Base-by-base conservation (phyloP, 331 rosid genomes). In the Telfairia occidentalis region DNA sequence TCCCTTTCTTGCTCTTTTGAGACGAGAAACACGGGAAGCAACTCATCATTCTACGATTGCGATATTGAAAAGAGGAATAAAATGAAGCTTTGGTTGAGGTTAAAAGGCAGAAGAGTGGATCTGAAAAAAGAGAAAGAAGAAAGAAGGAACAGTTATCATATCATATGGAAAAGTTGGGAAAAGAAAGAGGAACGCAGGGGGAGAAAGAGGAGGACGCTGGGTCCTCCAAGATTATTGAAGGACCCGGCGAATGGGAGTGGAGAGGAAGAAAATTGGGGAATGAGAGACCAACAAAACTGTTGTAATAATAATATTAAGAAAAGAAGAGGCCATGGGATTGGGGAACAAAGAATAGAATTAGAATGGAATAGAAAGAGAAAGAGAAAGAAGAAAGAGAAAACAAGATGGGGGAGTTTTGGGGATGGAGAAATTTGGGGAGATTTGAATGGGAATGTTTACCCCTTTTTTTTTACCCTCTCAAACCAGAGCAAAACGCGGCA, bases 1-100 rank as follows among this genome's bases (percentile, higher is more conserved):
- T 73, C 67, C 86, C 78, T 80, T 38, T 89, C 88, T 87, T 85
- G 63, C 76, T 83, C 75, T 81, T 83, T 57, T 80, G 82, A 10
- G 90, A 83, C 9, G 78, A 49, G 69, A 91, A 94, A 77, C 98
- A 94, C 24, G 95, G 92, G 81, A 94, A 89, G 84, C 98, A 94
- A 65, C 77, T 89, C 98, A 91, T 91, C 73, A 76, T 80, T 78
- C n/a, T n/a, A n/a, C n/a, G n/a, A n/a, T n/a, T n/a, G n/a, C n/a
- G n/a, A n/a, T n/a, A n/a, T n/a, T n/a, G n/a, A n/a, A n/a, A n/a
- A n/a, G n/a, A n/a, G n/a, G n/a, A n/a, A n/a, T n/a, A n/a, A n/a
- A n/a, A n/a, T n/a, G n/a, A n/a, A n/a, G n/a, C n/a, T n/a, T n/a
- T n/a, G n/a, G n/a, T n/a, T n/a, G n/a, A n/a, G n/a, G n/a, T n/a